A percentile compares a stretch with the other conserved stretches of the same genome.
phyloP scores from a whole-genome alignment of 2,329 filamentous ascomycete genomes.

The Mycosphaerelloides madeirae region DNA sequence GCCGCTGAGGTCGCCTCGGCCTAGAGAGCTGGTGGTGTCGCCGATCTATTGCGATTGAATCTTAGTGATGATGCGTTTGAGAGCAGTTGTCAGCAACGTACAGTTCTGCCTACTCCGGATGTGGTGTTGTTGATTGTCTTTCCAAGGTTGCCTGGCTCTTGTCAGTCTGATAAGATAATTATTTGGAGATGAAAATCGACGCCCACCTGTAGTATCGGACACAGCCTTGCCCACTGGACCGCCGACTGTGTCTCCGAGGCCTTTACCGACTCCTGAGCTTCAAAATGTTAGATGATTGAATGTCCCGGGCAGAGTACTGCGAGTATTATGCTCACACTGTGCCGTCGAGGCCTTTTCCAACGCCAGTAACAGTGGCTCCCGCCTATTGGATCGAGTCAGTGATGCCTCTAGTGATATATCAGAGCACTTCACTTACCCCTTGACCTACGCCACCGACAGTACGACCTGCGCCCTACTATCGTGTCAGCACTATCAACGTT shows the following conservation, averaged over 20 bases:
- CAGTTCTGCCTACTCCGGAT: conserved; percentile 39
- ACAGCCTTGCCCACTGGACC: conserved; percentile 33
- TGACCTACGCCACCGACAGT: conserved; percentile 30
- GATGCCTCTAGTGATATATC: too few species aligned
- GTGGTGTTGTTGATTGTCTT: conserved; percentile 40
- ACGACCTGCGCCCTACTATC: conserved; percentile 13
- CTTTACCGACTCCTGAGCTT: conserved; percentile 9
- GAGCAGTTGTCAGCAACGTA: too few species aligned
- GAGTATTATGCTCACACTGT: conserved; percentile 12
- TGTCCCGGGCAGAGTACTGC: background rate
- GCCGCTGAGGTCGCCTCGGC: conserved; percentile 39
- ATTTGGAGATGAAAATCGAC: too few species aligned
- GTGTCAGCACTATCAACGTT: background rate
- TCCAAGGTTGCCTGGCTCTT: conserved; percentile 36
- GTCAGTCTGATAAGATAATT: background rate
- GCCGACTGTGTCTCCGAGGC: conserved; percentile 14
- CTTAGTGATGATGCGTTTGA: too few species aligned
- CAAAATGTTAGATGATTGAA: conserved; percentile 4
- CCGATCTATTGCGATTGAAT: conserved; percentile 21
- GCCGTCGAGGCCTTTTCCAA: conserved; percentile 24
- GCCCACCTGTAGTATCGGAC: conserved; percentile 14
- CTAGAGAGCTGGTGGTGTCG: conserved; percentile 42
- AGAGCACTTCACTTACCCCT: conserved; percentile 7
- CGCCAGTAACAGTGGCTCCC: conserved; percentile 22
- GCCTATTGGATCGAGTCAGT: conserved; percentile 9